These are phyloP conservation scores for Paracorniculantispora psalliotae DNA, from an alignment of 2,329 filamentous ascomycete species.

Conservation along the genomic window DNA sequence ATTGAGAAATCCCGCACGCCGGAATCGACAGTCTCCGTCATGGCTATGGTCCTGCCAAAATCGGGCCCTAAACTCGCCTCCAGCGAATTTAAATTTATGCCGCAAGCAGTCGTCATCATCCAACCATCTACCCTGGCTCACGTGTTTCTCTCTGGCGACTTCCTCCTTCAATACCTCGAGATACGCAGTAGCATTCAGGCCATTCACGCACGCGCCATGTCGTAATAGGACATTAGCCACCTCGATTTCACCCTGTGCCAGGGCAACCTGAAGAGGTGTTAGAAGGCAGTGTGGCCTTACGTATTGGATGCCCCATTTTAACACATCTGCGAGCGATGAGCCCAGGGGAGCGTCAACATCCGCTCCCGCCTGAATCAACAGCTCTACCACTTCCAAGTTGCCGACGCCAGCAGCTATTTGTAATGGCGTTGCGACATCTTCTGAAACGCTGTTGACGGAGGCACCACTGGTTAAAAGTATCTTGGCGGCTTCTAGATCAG, in stretches of 20 bases:
- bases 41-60: neutral
- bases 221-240: neutral
- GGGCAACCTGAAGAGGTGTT: constrained; percentile 2
- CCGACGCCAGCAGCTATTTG: constrained; percentile 14
- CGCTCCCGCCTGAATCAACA: constrained; percentile 16
- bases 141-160: no score
- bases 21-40: no score
- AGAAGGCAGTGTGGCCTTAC: neutral
- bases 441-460: neutral
- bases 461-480: neutral
- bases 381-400: constrained; percentile 12
- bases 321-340: no score
- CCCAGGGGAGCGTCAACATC: constrained; percentile 2
- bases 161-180: no score
- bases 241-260: neutral
- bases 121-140: no score
- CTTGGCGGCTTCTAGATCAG: neutral
- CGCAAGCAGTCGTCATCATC: neutral
- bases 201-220: constrained; percentile 5
- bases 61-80: neutral
- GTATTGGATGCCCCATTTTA: neutral
- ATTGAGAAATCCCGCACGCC: neutral
- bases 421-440: constrained; percentile 3
- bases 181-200: neutral
- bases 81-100: no score